Percentiles rank a stretch among this genome's conserved stretches.
phyloP scores from a whole-genome alignment of 495 filamentous ascomycete genomes.

The Elasticomyces elasticus region DNA sequence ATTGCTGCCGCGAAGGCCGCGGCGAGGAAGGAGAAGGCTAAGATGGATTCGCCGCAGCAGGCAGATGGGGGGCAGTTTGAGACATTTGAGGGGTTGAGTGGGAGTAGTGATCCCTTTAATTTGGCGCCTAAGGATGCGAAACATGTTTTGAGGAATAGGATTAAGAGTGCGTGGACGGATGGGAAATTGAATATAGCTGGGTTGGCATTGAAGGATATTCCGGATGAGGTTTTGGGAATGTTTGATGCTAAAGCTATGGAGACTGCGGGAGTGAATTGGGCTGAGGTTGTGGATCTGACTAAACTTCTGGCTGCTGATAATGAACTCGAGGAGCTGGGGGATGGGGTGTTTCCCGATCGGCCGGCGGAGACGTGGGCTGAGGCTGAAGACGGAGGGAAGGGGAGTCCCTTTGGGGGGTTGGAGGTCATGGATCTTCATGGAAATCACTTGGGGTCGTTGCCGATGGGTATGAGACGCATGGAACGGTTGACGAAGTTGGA shows the following conservation, averaged over 20 bases:
- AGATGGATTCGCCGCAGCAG: slow-evolving; percentile 14
- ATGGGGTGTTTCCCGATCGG: slow-evolving; percentile 66
- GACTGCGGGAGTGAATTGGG: slow-evolving; percentile 59
- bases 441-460: slow-evolving; percentile 62
- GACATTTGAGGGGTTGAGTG: slow-evolving; percentile 23
- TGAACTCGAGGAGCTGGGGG: slow-evolving; percentile 63
- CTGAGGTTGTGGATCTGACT: slow-evolving; percentile 85
- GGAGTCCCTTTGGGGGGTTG: slow-evolving; percentile 72
- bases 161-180: slow-evolving; percentile 64
- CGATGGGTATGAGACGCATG: slow-evolving; percentile 64
- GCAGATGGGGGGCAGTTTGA: slow-evolving; percentile 42
- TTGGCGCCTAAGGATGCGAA: slow-evolving; percentile 32
- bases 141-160: slow-evolving; percentile 59
- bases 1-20: slow-evolving; percentile 93
- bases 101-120: slow-evolving; percentile 32
- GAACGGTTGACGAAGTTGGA: slow-evolving; percentile 68
- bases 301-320: slow-evolving; percentile 87
- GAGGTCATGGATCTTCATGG: slow-evolving; percentile 78
- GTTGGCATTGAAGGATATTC: slow-evolving; percentile 70
- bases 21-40: slow-evolving; percentile 47
- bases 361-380: slow-evolving; percentile 41
- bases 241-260: slow-evolving; percentile 50
- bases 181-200: slow-evolving; percentile 85
- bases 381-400: slow-evolving; percentile 55
- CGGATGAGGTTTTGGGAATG: slow-evolving; percentile 79